A percentile compares a stretch with the other conserved stretches of the same genome.
phyloP scores from a whole-genome alignment of 306 rosid genomes.

The Delonix regia region DNA sequence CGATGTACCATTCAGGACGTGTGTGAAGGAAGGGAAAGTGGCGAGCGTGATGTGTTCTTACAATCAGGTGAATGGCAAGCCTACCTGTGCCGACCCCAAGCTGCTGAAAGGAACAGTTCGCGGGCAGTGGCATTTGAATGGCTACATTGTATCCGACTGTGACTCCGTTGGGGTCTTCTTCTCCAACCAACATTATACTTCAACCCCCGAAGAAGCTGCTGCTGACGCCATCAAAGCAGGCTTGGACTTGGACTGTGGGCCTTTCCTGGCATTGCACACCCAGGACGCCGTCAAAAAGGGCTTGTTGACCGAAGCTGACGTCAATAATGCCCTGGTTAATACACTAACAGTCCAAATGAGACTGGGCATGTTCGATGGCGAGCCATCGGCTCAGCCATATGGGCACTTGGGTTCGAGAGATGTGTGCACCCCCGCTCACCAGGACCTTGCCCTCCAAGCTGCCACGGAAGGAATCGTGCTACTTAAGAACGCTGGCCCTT shows the following conservation, averaged over 20 bases:
- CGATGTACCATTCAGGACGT: constrained; percentile 83
- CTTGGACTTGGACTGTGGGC: constrained; percentile 86
- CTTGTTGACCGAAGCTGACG: constrained; percentile 52
- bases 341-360: constrained; percentile 76
- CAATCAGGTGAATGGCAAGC: constrained; percentile 89
- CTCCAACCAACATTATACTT: constrained; percentile 69
- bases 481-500: constrained; percentile 60
- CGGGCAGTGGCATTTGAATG: constrained; percentile 71
- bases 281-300: constrained; percentile 64
- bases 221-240: constrained; percentile 93
- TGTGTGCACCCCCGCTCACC: constrained; percentile 69
- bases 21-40: constrained; percentile 81
- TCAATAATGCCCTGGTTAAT: constrained; percentile 56
- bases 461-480: constrained; percentile 82
- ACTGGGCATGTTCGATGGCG: constrained; percentile 81
- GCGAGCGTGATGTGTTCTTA: constrained; percentile 93
- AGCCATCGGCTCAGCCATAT: constrained; percentile 51
- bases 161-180: constrained; percentile 85
- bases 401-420: constrained; percentile 68
- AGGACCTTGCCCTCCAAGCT: constrained; percentile 71
- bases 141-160: constrained; percentile 92
- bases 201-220: constrained; percentile 86
- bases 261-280: constrained; percentile 67
- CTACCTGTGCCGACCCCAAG: constrained; percentile 85
- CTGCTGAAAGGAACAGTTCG: constrained; percentile 69